Percentiles rank a stretch among this genome's conserved stretches.
Conservation (phyloP, 1,284 basidiomycete genomes). For the Rhodotorula sp. region DNA sequence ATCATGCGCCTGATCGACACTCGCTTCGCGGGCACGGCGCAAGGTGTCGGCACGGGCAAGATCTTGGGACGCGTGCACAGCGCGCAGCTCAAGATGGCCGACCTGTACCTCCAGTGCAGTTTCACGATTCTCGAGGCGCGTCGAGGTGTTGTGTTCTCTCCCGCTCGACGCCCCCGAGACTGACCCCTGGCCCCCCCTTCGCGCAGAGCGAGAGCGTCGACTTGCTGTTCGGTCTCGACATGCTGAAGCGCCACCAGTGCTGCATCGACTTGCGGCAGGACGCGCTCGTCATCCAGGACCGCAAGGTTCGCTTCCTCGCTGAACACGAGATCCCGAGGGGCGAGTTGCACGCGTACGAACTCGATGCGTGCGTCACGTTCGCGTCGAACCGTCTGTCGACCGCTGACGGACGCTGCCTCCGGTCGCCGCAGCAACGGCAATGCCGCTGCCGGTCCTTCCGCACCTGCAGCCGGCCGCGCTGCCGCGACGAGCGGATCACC, state of each 20-base stretch:
- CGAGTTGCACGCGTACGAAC: conserved; percentile 42
- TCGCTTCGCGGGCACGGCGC: conserved; percentile 83
- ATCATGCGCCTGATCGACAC: conserved; percentile 91
- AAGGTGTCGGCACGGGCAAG: conserved; percentile 92
- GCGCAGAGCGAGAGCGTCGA: conserved; percentile 80
- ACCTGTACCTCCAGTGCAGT: conserved; percentile 77
- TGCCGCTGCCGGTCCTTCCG: conserved; percentile 26
- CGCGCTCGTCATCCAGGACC: conserved; percentile 80
- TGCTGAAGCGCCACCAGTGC: conserved; percentile 96
- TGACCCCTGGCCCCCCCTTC: neutral
- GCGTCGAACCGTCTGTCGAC: neutral
- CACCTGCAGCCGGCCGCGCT: conserved; percentile 7
- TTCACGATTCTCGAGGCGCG: conserved; percentile 90
- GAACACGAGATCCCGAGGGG: conserved; percentile 89
- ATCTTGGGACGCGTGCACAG: conserved; percentile 93
- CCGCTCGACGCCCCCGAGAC: neutral
- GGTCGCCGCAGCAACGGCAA: conserved; percentile 26
- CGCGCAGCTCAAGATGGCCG: conserved; percentile 82
- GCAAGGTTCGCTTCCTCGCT: conserved; percentile 80
- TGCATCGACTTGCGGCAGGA: conserved; percentile 88
- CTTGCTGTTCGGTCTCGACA: conserved; percentile 91
- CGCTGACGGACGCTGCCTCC: no score
- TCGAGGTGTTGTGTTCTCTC: no score
- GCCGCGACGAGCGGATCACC: conserved; percentile 3
- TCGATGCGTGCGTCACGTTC: conserved; percentile 40